Evolutionary conservation across 768 basidiomycete species (phyloP), one percentile per base, ranked within the genome.

Genomic region (Cystobasidium tubakii): DNA sequence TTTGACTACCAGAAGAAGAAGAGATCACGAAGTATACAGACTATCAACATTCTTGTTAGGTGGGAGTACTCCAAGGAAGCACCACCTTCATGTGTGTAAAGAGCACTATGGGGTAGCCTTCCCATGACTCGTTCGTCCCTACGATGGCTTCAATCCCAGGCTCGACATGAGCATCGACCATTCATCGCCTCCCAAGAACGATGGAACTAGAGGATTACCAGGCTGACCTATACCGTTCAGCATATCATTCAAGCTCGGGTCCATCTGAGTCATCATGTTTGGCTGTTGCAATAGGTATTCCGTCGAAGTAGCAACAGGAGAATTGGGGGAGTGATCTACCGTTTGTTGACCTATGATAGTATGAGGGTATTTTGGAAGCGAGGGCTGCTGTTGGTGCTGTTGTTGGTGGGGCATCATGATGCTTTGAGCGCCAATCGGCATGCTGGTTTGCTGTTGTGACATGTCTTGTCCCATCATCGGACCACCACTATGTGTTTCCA

Each of bases 171-270:
- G 69, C 69, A 60, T 60, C 27, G 69, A 71, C 69, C 69, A 71
- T 44, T 71, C 69, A 55, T 71, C 69, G n/a, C 54, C 54, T 17
- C 69, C 69, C n/a, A 71, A 36, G 69, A 71, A 71, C 13, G 69
- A 71, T 55, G 31, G 33, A 17, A 71, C 69, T 12, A 71, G 69
- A 54, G 69, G 50, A 60, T 71, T 71, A 13, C 69, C 69, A 55
- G 69, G 69, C 39, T 71, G 69, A 12, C 69, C 69, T 29, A 71
- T 71, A 36, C 69, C 69, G n/a, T 34, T 60, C 4, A 71, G 55
- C 54, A 71, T 62, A n/a, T 71, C 69, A 36, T 71, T 62, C 31
- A 71, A 36, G 21, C 25, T 39, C 13, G 53, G 23, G n/a, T 62
- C 57, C 15, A 33, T 12, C n/a, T 66, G 64, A 36, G 6, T 29